Conservation (phyloP, 2,329 filamentous ascomycete species). For the Myriosclerotinia duriaeana region DNA sequence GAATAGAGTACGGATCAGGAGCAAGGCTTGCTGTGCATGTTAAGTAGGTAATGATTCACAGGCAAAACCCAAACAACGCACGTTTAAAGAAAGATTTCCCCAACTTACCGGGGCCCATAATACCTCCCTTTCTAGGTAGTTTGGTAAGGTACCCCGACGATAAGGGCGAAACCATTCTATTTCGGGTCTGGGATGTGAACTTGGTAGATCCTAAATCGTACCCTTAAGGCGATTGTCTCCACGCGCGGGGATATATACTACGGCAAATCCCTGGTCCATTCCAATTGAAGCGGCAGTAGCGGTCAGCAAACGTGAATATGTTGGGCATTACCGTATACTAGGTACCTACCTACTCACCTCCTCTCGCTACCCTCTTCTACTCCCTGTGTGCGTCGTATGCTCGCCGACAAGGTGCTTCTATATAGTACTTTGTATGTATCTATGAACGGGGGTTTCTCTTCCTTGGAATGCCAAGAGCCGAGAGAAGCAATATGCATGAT, state of each 20-base stretch:
- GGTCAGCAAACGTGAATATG: background rate
- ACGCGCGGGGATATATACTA: background rate
- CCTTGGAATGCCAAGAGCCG: conserved; percentile 4
- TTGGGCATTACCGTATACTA: background rate
- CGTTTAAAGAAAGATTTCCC: conserved; percentile 11
- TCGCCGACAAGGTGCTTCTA: background rate
- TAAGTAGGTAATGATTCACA: conserved; percentile 6
- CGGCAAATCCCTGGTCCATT: background rate
- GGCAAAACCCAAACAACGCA: background rate
- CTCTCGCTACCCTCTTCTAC: too few species aligned
- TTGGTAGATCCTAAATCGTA: conserved; percentile 2
- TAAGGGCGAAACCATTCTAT: conserved; percentile 12
- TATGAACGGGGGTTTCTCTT: background rate
- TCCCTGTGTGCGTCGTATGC: background rate
- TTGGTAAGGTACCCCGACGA: conserved; percentile 5
- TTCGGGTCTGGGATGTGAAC: conserved; percentile 3
- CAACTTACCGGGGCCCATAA: conserved; percentile 9
- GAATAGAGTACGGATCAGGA: too few species aligned
- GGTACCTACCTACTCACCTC: too few species aligned
- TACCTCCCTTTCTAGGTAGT: background rate
- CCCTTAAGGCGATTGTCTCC: background rate
- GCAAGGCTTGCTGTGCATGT: conserved; percentile 7
- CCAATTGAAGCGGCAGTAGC: background rate
- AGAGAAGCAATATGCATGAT: conserved; percentile 6
- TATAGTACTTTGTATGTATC: background rate